Conservation (phyloP, 2,329 filamentous ascomycete species). For the Pseudocercospora macadamiae region DNA sequence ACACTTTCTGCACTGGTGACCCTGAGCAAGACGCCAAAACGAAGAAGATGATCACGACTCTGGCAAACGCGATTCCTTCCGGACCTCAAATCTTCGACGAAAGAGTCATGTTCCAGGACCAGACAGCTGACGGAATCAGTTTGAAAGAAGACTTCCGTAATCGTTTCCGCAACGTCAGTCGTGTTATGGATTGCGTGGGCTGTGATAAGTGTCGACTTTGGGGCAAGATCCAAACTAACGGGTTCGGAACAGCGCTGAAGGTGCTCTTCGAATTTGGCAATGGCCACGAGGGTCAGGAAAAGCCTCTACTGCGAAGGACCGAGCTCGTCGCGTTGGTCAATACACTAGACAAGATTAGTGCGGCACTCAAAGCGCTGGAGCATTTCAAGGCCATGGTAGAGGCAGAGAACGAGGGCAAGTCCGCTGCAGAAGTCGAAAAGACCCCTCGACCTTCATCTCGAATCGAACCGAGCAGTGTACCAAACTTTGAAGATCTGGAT, state of each 20-base stretch:
- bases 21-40: constrained; percentile 75
- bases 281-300: constrained; percentile 56
- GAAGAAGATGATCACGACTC: constrained; percentile 76
- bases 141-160: constrained; percentile 97
- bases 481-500: constrained; percentile 31
- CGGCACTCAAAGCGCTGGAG: constrained; percentile 74
- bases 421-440: constrained; percentile 19
- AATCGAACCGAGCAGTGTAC: constrained; percentile 15
- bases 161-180: constrained; percentile 93
- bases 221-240: constrained; percentile 94
- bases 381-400: constrained; percentile 65
- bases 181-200: constrained; percentile 97
- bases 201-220: constrained; percentile 98
- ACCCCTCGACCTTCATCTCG: constrained; percentile 15
- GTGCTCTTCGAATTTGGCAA: constrained; percentile 92
- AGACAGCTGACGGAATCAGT: constrained; percentile 61
- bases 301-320: constrained; percentile 78
- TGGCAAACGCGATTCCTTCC: constrained; percentile 71
- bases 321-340: constrained; percentile 95
- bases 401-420: constrained; percentile 30
- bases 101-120: constrained; percentile 79
- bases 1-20: constrained; percentile 93
- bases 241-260: constrained; percentile 93
- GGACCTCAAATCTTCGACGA: constrained; percentile 86
- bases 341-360: constrained; percentile 83